Base-by-base conservation (phyloP, 345 rosid species). In the Psidium guajava region DNA sequence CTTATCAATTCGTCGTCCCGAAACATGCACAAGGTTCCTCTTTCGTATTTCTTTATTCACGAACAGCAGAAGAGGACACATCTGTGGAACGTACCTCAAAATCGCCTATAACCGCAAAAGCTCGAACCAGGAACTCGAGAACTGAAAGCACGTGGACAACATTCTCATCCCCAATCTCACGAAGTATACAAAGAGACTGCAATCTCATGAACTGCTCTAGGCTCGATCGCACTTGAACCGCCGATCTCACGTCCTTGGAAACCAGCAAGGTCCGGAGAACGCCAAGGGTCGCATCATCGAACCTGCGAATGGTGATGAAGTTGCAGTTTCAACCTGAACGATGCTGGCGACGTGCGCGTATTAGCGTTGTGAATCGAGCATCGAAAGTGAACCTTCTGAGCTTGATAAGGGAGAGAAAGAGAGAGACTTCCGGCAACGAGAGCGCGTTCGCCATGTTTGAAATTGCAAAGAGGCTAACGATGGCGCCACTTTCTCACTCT, bases 31-130 rank as follows among this genome's bases (percentile, higher is more conserved):
- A 4, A 69, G 11, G 24, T 8, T 64, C 75, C 75, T 15, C 42
- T 28, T 59, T 59, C 73, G 13, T 44, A 32, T 8, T n/a, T 25
- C 10, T n/a, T n/a, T 3, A 2, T n/a, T 61, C 75, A 61, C 15
- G 75, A 20, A 84, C 18, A 59, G 36, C 44, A 12, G 24, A 18
- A 64, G 54, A 81, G 22, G 51, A 9, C 4, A 1, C 52, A 42
- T 7, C 1, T 49, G 55, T 56, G 51, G 84, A 2, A 73, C 85
- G 83, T 83, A 87, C 98, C 98, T 97, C 95, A 54, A 85, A 80
- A 86, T 97, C 98, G 50, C 96, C 98, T 18, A 94, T 36, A 10
- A 95, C 90, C 84, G 96, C 98, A 82, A 93, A 96, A 88, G 96
- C 91, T 50, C 89, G 93, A 86, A 92, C 92, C 85, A 96, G 92